Evolutionary conservation across 192 early-diverging fungal species (phyloP).

Genomic region (Coemansia sp.): DNA sequence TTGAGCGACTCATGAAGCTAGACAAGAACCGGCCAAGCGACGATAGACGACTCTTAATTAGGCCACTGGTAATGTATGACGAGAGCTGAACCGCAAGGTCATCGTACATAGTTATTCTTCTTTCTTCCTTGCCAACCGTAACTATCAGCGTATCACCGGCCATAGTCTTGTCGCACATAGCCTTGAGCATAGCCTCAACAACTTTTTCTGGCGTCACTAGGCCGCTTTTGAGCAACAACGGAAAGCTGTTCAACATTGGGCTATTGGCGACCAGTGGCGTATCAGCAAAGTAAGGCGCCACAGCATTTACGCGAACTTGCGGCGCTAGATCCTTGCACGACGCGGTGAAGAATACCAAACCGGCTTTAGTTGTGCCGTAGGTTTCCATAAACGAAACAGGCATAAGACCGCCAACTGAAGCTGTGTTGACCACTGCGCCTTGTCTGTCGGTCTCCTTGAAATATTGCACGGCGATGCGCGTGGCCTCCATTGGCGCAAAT

Average conservation of each 20-base stretch:
- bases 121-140: constrained; percentile 26
- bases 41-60: constrained; percentile 24
- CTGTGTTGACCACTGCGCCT: constrained; percentile 71
- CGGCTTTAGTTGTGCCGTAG: constrained; percentile 75
- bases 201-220: constrained; percentile 52
- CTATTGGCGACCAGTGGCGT: constrained; percentile 54
- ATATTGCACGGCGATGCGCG: constrained; percentile 64
- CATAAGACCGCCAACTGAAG: constrained; percentile 66
- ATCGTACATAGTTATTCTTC: constrained; percentile 33
- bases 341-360: constrained; percentile 62
- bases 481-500: constrained; percentile 71
- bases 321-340: constrained; percentile 46
- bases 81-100: constrained; percentile 24
- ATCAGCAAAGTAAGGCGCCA: constrained; percentile 60
- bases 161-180: constrained; percentile 56
- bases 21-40: constrained; percentile 15
- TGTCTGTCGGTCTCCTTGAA: constrained; percentile 48
- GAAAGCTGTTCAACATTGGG: constrained; percentile 25
- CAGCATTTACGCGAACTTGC: constrained; percentile 60
- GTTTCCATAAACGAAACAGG: constrained; percentile 60
- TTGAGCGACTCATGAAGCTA: constrained; percentile 6
- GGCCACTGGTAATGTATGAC: constrained; percentile 36
- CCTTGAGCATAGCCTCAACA: constrained; percentile 55
- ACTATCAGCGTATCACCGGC: constrained; percentile 56
- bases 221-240: constrained; percentile 30